Evolutionary conservation across 768 basidiomycete species (phyloP), one percentile per base, ranked within the genome.

Genomic region (Gloeophyllum trabeum): DNA sequence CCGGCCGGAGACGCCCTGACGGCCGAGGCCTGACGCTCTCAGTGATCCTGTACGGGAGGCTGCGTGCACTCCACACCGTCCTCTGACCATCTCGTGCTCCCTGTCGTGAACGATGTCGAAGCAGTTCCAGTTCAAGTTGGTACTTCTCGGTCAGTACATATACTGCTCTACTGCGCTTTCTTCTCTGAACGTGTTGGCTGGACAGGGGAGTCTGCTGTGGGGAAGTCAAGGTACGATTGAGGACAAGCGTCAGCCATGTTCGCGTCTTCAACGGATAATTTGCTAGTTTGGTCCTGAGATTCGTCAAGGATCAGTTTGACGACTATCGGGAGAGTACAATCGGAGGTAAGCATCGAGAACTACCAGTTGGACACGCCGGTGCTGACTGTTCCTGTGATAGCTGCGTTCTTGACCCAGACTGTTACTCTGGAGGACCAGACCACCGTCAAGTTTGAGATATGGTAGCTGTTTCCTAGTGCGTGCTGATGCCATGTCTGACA

Each of bases 341-440:
- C 51, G 89, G 90, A 57, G 86, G 89, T 82, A 48, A 44, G 54
- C 49, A n/a, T 19, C 42, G n/a, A n/a, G n/a, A 37, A 21, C 23
- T 18, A 19, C 13, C 37, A 18, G 44, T 16, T 6, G 30, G 30
- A 28, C 46, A 51, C 51, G 41, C 52, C 40, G 25, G 36, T 19
- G 20, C 41, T 51, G 53, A 51, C 54, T 52, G 44, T 51, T 48
- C 41, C 35, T 28, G 22, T 43, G 45, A 43, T 53, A 90, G 94
- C 94, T 46, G 94, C 94, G 25, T 99, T 99, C 73, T 63, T 99
- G 50, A 97, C 96, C n/a, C 94, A 98, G 62, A 96, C 93, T 3
- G 88, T 98, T 24, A 81, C 79, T 10, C 73, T 96, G 30, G 84
- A 92, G 39, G 85, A 92, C 57, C 79, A 81, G 48, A 86, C 86